phyloP scores from a whole-genome alignment of 202 grass and related monocot genomes.

The Bolboschoenoplectus hybrid region DNA sequence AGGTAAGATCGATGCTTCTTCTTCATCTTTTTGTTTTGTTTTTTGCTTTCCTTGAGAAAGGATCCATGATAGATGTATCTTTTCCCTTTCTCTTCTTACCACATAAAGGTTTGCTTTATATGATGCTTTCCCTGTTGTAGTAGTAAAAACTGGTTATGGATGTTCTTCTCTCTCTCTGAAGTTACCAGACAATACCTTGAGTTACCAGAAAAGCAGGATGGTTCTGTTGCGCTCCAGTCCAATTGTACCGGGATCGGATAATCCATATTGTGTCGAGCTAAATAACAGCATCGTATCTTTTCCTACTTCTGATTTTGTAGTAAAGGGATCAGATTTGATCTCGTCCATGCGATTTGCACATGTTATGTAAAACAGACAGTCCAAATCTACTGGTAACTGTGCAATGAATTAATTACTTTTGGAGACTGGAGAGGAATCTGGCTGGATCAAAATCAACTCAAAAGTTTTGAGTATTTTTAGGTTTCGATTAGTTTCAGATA shows the following conservation, averaged over 20 bases:
- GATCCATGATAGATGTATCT: not conserved
- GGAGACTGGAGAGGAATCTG: not conserved
- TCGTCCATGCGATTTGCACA: not conserved
- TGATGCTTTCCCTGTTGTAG: not conserved
- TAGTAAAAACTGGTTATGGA: not conserved
- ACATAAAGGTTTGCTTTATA: not conserved
- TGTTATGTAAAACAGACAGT: not conserved
- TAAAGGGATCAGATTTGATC: not conserved
- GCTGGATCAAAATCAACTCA: not conserved
- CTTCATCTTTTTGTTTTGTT: not conserved
- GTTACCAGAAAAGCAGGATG: not conserved
- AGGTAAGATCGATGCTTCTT: not conserved
- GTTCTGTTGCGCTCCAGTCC: not conserved
- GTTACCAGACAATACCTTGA: not conserved
- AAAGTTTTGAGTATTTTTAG: not conserved
- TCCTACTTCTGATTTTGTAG: not conserved
- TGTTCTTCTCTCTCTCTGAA: not conserved
- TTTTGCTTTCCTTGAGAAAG: not conserved
- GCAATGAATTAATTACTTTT: not conserved
- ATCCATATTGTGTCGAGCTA: not conserved
- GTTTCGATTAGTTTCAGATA: not conserved
- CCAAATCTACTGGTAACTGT: not conserved
- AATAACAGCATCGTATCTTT: not conserved
- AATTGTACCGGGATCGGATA: not conserved
- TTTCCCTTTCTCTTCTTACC: not conserved